These are phyloP conservation scores for Vitis labrusca DNA, from an alignment of 164 flowering plant genomes.

Conservation along the genomic window DNA sequence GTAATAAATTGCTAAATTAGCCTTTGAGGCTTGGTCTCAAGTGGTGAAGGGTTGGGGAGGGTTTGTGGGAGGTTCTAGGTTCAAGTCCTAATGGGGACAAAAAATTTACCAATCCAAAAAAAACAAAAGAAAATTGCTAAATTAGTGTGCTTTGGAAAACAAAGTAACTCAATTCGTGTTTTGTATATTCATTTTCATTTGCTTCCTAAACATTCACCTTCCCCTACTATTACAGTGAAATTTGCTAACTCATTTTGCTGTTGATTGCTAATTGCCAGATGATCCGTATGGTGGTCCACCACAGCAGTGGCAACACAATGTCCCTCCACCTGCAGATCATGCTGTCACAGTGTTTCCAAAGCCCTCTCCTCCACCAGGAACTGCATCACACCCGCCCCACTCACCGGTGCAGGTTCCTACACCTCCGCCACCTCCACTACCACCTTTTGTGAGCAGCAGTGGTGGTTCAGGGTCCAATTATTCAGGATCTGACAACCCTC, in stretches of 20 bases:
- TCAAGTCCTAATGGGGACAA: too few species aligned
- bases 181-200: too few species aligned
- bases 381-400: conserved; percentile 42
- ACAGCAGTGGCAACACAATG: conserved; percentile 65
- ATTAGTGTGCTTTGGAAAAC: too few species aligned
- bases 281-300: conserved; percentile 45
- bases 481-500: conserved; percentile 52
- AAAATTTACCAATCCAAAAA: too few species aligned
- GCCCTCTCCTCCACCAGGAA: conserved; percentile 55
- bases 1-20: too few species aligned
- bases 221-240: too few species aligned
- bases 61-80: too few species aligned
- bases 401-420: conserved; percentile 19
- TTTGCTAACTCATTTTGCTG: conserved; percentile 2
- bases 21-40: too few species aligned
- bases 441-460: conserved; percentile 57
- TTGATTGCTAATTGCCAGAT: conserved; percentile 21
- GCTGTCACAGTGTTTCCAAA: conserved; percentile 37
- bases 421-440: conserved; percentile 39
- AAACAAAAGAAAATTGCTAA: too few species aligned
- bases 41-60: too few species aligned
- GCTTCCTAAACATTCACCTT: too few species aligned
- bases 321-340: conserved; percentile 53
- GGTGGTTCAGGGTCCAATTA: conserved; percentile 74
- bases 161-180: too few species aligned